A percentile compares a stretch with the other conserved stretches of the same genome.
Evolutionary conservation across 768 basidiomycete species (phyloP).

Genomic region (Porpolomopsis calyptriformis): DNA sequence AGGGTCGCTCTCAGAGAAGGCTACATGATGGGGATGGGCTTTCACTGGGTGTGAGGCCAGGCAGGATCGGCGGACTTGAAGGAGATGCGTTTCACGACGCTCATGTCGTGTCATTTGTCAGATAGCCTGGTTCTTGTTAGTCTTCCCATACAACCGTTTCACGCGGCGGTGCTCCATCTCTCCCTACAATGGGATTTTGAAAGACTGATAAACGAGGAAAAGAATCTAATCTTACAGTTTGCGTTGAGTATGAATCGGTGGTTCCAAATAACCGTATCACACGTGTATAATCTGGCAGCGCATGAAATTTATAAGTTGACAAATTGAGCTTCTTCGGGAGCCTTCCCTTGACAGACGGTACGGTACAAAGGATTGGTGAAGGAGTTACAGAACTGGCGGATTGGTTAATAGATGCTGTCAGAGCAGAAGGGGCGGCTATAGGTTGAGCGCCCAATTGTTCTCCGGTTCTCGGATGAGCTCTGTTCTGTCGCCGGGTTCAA

Average conservation of each 20-base stretch:
- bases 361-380: too few relatives aligned
- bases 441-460: neutral
- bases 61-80: neutral
- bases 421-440: too few relatives aligned
- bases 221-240: constrained; percentile 19
- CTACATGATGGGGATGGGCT: neutral
- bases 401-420: too few relatives aligned
- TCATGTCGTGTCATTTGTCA: constrained; percentile 16
- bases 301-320: constrained; percentile 22
- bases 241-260: constrained; percentile 24
- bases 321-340: constrained; percentile 13
- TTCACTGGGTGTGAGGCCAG: neutral
- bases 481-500: constrained; percentile 12
- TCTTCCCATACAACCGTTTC: constrained; percentile 23
- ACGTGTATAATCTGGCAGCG: constrained; percentile 17
- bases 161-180: constrained; percentile 25
- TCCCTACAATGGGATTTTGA: constrained; percentile 18
- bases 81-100: constrained; percentile 6
- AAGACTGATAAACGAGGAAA: constrained; percentile 19
- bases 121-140: constrained; percentile 17
- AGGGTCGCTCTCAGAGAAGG: neutral
- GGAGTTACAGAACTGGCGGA: too few relatives aligned
- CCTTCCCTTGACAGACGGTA: constrained; percentile 8
- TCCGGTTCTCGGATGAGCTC: neutral
- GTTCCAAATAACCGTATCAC: constrained; percentile 18